A percentile compares a stretch with the other conserved stretches of the same genome.
These are phyloP conservation scores for Leptographium radiaticola DNA, from an alignment of 2,329 filamentous ascomycete species.

Conservation along the genomic window DNA sequence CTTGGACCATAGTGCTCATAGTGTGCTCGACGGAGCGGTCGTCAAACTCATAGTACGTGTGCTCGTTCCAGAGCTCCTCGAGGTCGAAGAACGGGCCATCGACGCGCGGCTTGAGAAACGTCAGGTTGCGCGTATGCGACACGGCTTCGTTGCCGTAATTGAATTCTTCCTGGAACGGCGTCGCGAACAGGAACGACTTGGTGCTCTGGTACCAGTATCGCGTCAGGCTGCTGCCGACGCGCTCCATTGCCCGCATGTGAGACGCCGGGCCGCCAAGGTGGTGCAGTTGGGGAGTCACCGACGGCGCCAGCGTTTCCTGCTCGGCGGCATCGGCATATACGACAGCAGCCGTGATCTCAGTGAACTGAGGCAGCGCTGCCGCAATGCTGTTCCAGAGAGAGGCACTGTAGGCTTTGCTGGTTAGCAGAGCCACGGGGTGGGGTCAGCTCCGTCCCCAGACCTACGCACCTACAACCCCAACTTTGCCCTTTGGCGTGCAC, in stretches of 20 bases:
- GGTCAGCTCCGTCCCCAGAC: not conserved
- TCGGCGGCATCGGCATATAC: constrained; percentile 10
- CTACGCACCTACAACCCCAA: constrained; percentile 23
- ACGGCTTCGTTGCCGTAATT: constrained; percentile 33
- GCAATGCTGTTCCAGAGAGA: constrained; percentile 13
- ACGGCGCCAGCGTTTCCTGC: not conserved
- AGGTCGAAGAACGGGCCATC: constrained; percentile 59
- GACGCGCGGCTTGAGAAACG: constrained; percentile 50
- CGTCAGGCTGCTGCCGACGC: not conserved
- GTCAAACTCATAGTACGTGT: constrained; percentile 58
- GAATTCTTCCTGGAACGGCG: constrained; percentile 4
- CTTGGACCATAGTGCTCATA: constrained; percentile 70
- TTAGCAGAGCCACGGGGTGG: not conserved
- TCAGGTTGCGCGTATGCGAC: constrained; percentile 52
- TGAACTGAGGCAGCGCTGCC: not conserved
- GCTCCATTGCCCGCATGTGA: not conserved
- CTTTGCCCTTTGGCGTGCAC: constrained; percentile 18
- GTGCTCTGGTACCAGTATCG: constrained; percentile 1
- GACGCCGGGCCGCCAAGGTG: constrained; percentile 1
- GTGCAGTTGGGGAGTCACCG: not conserved
- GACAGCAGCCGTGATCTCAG: constrained; percentile 7
- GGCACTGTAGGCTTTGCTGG: constrained; percentile 10
- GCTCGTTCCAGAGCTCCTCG: constrained; percentile 68
- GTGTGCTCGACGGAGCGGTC: constrained; percentile 57
- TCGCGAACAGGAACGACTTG: constrained; percentile 2